Percentiles rank a stretch among this genome's conserved stretches.
phyloP scores from a whole-genome alignment of 768 basidiomycete species.

The Tulasnella sp. region DNA sequence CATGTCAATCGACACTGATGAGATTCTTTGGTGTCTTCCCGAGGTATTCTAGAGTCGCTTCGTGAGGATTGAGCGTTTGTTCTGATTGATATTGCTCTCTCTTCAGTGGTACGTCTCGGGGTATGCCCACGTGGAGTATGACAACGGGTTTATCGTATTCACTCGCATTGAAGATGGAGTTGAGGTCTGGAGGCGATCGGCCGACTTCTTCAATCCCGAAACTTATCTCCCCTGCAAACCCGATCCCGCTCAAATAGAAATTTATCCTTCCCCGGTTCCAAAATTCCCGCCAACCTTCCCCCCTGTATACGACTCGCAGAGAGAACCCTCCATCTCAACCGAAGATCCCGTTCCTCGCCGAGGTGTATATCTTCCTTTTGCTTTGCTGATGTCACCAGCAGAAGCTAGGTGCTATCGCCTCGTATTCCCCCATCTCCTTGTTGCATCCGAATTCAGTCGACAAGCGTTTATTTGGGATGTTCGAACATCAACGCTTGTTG shows the following conservation, averaged over 20 bases:
- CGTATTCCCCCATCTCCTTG: conserved; percentile 66
- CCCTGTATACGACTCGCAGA: background rate
- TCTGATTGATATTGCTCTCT: background rate
- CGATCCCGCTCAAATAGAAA: background rate
- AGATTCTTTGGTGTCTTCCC: conserved; percentile 63
- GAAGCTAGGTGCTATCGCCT: conserved; percentile 62
- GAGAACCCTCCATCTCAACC: background rate
- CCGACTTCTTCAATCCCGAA: conserved; percentile 22
- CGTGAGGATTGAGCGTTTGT: background rate
- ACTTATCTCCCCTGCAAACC: conserved; percentile 29
- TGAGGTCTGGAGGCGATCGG: conserved; percentile 66
- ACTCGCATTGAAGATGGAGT: conserved; percentile 56
- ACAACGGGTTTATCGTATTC: conserved; percentile 69
- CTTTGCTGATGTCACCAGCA: conserved; percentile 55
- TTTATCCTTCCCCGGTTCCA: background rate
- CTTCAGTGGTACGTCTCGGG: conserved; percentile 51
- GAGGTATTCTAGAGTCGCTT: conserved; percentile 46
- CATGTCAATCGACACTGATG: conserved; percentile 54
- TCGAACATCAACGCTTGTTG: conserved; percentile 52
- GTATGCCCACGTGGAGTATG: conserved; percentile 75
- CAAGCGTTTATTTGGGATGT: conserved; percentile 68
- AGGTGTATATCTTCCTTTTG: conserved; percentile 68
- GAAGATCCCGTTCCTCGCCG: conserved; percentile 34
- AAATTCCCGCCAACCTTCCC: background rate
- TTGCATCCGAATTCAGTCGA: conserved; percentile 45